Conservation (phyloP, 2,329 filamentous ascomycete genomes). For the Alternaria brassicae region DNA sequence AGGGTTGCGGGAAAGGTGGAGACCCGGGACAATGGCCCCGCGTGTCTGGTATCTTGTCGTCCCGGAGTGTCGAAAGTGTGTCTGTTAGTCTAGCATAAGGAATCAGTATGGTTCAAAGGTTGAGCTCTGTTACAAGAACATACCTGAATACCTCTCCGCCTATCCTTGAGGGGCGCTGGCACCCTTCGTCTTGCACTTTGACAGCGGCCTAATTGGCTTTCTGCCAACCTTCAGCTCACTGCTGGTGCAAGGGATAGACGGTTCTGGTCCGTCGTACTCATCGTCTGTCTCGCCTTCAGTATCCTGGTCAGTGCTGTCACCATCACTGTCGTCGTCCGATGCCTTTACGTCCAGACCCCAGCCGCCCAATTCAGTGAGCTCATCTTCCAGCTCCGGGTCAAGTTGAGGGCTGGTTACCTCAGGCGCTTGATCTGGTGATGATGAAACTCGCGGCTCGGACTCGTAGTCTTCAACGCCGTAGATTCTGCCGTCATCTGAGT, state of each 20-base stretch:
- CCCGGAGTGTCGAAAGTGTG: background rate
- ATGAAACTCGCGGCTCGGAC: background rate
- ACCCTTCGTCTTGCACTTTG: conserved; percentile 4
- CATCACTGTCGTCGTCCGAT: background rate
- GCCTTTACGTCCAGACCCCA: background rate
- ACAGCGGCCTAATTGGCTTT: background rate
- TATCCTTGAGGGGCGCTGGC: background rate
- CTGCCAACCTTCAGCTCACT: background rate
- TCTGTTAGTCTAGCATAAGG: background rate
- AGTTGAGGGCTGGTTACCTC: conserved; percentile 2
- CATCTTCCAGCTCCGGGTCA: background rate
- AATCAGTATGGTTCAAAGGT: background rate
- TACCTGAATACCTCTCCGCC: background rate
- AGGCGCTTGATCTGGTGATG: background rate
- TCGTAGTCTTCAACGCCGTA: background rate
- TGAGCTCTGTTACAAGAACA: background rate
- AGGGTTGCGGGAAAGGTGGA: background rate
- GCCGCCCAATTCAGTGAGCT: conserved; percentile 3
- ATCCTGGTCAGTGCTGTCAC: background rate
- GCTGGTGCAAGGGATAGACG: background rate
- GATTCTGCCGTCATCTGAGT: background rate
- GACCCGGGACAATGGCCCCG: background rate
- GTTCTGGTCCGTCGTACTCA: background rate
- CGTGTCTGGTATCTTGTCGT: background rate
- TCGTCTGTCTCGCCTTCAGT: conserved; percentile 4